Percentiles rank a stretch among this genome's conserved stretches.
phyloP scores from a whole-genome alignment of 352 stramenopile genomes.

The Paralagenidium karlingii region DNA sequence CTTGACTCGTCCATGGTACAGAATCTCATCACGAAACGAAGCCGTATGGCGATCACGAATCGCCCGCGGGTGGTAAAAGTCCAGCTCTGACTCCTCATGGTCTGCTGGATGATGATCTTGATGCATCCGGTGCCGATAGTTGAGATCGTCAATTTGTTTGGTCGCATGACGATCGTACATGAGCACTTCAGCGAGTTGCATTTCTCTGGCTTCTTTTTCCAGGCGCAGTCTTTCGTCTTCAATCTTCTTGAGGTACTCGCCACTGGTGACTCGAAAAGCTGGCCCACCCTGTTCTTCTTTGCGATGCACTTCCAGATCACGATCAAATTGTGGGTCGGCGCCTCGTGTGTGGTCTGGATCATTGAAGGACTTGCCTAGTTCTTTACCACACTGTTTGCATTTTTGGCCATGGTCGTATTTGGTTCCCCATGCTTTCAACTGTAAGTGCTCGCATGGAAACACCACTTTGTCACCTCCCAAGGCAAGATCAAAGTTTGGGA shows the following conservation, averaged over 20 bases:
- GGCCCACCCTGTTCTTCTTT: constrained; percentile 21
- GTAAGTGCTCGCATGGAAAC: constrained; percentile 36
- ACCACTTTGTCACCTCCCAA: no score
- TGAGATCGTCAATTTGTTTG: constrained; percentile 55
- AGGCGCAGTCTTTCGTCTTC: constrained; percentile 48
- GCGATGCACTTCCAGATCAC: constrained; percentile 36
- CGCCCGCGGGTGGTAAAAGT: constrained; percentile 32
- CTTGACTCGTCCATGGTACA: constrained; percentile 49
- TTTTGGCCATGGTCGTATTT: constrained; percentile 38
- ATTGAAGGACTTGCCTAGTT: constrained; percentile 47
- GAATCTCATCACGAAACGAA: constrained; percentile 40
- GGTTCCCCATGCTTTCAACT: constrained; percentile 51
- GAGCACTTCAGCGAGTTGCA: constrained; percentile 31
- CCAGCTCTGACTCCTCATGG: no score
- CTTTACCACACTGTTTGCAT: constrained; percentile 57
- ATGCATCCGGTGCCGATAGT: constrained; percentile 65
- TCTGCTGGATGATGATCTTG: no score
- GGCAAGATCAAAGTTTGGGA: constrained; percentile 38
- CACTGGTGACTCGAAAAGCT: constrained; percentile 17
- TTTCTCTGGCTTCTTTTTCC: constrained; percentile 50
- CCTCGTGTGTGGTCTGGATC: constrained; percentile 30
- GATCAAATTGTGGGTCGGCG: constrained; percentile 28
- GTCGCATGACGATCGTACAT: constrained; percentile 47
- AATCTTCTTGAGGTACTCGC: constrained; percentile 24
- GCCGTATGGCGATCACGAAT: constrained; percentile 39